Evolutionary conservation across 2,329 filamentous ascomycete species (phyloP).

Genomic region (Sphaerulina vaccinii): DNA sequence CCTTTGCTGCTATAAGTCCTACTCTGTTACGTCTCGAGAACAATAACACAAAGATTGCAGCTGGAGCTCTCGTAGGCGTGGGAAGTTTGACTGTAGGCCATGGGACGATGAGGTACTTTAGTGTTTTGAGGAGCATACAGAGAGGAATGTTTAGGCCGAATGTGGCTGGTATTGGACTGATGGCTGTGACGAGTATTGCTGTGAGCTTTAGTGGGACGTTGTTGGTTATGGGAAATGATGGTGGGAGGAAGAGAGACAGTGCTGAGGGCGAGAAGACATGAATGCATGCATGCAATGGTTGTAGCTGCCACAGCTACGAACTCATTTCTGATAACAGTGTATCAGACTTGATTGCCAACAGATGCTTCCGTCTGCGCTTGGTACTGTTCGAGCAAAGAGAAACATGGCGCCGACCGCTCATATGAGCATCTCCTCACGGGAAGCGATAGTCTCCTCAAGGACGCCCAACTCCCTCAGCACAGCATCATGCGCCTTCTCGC

Average conservation of each 20-base stretch:
- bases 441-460: too few relatives aligned
- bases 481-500: too few relatives aligned
- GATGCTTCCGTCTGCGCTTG: too few relatives aligned
- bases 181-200: slow-evolving; percentile 34
- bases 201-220: slow-evolving; percentile 34
- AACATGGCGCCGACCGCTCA: too few relatives aligned
- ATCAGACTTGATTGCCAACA: too few relatives aligned
- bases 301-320: too few relatives aligned
- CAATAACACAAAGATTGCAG: slow-evolving; percentile 34
- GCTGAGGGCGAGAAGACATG: too few relatives aligned
- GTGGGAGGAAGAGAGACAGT: slow-evolving; percentile 11
- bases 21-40: slow-evolving; percentile 35
- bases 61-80: slow-evolving; percentile 44
- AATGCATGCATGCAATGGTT: too few relatives aligned
- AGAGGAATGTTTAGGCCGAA: slow-evolving; percentile 45
- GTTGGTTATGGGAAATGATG: slow-evolving; percentile 33
- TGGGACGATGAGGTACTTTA: slow-evolving; percentile 51
- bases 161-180: slow-evolving; percentile 31
- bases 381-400: too few relatives aligned
- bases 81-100: slow-evolving; percentile 50
- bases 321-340: too few relatives aligned
- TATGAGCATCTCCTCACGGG: too few relatives aligned
- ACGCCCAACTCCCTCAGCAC: too few relatives aligned
- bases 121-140: slow-evolving; percentile 44
- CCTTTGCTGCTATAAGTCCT: slow-evolving; percentile 33